Base-by-base conservation (phyloP, 2,329 filamentous ascomycete species). In the Geosmithia putterillii region DNA sequence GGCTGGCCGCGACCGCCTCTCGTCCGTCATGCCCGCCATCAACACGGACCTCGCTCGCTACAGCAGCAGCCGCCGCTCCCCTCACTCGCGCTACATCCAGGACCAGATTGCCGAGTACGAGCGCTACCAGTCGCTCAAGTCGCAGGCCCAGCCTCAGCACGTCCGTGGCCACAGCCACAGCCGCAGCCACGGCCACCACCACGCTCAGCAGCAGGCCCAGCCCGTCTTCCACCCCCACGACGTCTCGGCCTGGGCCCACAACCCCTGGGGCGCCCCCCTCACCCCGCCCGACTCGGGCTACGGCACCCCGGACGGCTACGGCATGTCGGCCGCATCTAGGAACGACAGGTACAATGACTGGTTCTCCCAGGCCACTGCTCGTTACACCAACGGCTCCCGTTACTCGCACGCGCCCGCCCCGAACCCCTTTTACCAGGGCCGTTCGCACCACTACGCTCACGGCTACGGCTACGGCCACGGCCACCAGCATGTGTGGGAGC, bases 261-360 rank as follows among this genome's bases (percentile, higher is more conserved):
- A 69, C 46, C 62, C 69, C 14, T 63, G 66, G 66, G 61, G 58
- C 12, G 66, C 67, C 40, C 73, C 73, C 7, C 58, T 78, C 45
- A 78, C 75, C 0, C 75, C 75, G 2, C 75, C 75, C 1, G 75
- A 79, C 48, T 79, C 75, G 18, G 75, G 75, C 6, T 79, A 79
- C 45, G 73, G 74, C 38, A 79, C 74, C 0, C 75, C 75, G 4
- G 74, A 79, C 50, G 75, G 77, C 51, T 76, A 78, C 48, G 61
- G 66, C 41, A 68, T 71, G 56, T 76, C 74, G 37, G 70, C 74
- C 4, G 65, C 73, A 0, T 70, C 73, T 1, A 65, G 66, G 49
- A 76, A 76, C 44, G 62, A 67, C 19, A 70, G 66, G 32, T 78
- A 78, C 57, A 70, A 73, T 21, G 74, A 79, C 38, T 79, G 71